Evolutionary conservation across 2,329 filamentous ascomycete genomes (phyloP).

Genomic region (Fusarium equiseti): DNA sequence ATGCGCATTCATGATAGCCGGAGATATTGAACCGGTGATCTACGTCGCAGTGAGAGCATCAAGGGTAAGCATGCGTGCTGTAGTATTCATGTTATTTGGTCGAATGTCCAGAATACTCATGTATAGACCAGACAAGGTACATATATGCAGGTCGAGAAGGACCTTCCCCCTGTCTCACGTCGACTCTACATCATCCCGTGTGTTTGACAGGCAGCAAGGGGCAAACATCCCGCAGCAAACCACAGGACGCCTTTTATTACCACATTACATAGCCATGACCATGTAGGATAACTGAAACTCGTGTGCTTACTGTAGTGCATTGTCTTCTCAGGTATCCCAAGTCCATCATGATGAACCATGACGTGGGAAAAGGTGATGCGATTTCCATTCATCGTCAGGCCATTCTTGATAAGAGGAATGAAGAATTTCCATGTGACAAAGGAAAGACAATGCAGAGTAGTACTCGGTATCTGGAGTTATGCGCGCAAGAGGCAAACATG

Average conservation of each 20-base stretch:
- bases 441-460: slow-evolving; percentile 6
- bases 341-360: slow-evolving; percentile 36
- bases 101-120: slow-evolving; percentile 1
- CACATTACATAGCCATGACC: slow-evolving; percentile 1
- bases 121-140: slow-evolving; percentile 7
- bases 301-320: not conserved
- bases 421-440: slow-evolving; percentile 16
- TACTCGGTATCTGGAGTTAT: slow-evolving; percentile 2
- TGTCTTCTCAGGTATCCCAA: not conserved
- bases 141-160: slow-evolving; percentile 6
- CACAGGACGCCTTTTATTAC: not conserved
- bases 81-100: not conserved
- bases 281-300: not conserved
- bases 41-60: not conserved
- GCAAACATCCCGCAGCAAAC: slow-evolving; percentile 16
- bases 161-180: slow-evolving; percentile 35
- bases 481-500: slow-evolving; percentile 26
- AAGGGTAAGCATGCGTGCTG: not conserved
- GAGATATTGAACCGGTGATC: slow-evolving; percentile 17
- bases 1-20: slow-evolving; percentile 25
- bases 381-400: not conserved
- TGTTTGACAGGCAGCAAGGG: slow-evolving; percentile 39
- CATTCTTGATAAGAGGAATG: slow-evolving; percentile 15
- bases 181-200: slow-evolving; percentile 35
- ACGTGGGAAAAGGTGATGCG: slow-evolving; percentile 22